Conservation (phyloP, 345 rosid species). For the Linum tenue region DNA sequence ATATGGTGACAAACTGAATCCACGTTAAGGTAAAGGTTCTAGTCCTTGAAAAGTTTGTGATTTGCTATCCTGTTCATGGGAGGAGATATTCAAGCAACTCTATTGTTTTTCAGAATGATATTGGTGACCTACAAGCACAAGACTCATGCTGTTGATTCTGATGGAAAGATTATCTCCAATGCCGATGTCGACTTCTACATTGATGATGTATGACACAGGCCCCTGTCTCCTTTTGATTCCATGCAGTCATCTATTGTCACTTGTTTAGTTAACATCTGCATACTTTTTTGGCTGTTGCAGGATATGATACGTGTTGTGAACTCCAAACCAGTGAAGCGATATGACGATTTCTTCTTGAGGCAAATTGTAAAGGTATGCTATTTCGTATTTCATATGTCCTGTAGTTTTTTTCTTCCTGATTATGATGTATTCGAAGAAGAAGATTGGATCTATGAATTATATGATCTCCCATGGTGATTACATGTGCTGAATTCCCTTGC, state of each 20-base stretch:
- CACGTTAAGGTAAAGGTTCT: conserved; percentile 50
- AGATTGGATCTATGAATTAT: no score
- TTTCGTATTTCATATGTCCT: no score
- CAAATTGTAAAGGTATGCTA: conserved; percentile 76
- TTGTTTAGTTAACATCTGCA: no score
- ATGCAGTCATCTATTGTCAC: neutral
- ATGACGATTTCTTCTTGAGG: conserved; percentile 86
- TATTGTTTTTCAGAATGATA: conserved; percentile 53
- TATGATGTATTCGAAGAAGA: no score
- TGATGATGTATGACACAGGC: conserved; percentile 48
- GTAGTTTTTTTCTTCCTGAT: no score
- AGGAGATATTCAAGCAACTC: neutral
- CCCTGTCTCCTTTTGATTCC: no score
- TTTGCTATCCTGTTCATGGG: neutral
- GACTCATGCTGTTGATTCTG: conserved; percentile 79
- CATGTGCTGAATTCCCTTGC: no score
- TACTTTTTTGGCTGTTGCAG: conserved; percentile 27
- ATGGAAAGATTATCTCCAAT: conserved; percentile 67
- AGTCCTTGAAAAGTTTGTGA: neutral
- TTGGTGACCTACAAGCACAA: conserved; percentile 93
- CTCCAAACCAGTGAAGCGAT: conserved; percentile 59
- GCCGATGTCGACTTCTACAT: conserved; percentile 92
- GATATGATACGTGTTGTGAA: conserved; percentile 79
- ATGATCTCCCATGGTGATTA: no score
- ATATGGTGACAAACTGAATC: conserved; percentile 19